Base-by-base conservation (phyloP, 225 moss, liverwort and hornwort species). In the Pseudisothecium myosuroides region DNA sequence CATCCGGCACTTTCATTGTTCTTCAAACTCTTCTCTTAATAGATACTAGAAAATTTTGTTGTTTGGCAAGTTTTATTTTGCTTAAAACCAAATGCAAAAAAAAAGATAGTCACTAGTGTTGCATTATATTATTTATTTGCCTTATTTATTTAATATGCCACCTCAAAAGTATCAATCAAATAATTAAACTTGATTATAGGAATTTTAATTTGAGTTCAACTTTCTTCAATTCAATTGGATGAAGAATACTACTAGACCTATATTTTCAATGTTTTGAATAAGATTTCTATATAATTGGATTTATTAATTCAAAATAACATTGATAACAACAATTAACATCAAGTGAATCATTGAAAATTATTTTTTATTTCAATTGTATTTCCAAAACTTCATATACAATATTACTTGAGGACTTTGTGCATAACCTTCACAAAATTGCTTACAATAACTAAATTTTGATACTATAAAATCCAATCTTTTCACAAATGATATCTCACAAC, bases 221-320 rank as follows among this genome's bases (percentile, higher is more conserved):
- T 22, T 69, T 41, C 8, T 56, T 7, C 1, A 41, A 0, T 4
- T 69, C 21, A 72, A 85, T 43, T 58, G 3, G 9, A 0, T 45
- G 5, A 34, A 58, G 3, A 80, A 80, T 18, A 59, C 1, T 59
- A 15, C 0, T 45, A 58, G 24, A 23, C 6, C 17, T 43, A 17
- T 34, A 12, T 17, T 17, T 69, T 32, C 2, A 69, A 11, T 71
- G 2, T 56, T 55, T 71, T 85, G 4, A 45, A 73, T 26, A 43
- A 80, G 19, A 60, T 19, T 11, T 58, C 7, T 41, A 41, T 18
- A 1, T 18, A 80, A 17, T 39, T 58, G 2, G 2, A 39, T 41
- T 55, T 2, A n/a, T 26, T 15, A 27, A 41, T 80, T 39, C 8
- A 41, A 41, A 9, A 12, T 27, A 27, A 7, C 7, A 54, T 26